Conservation (phyloP, 768 basidiomycete genomes). For the Hygrophorus russula region DNA sequence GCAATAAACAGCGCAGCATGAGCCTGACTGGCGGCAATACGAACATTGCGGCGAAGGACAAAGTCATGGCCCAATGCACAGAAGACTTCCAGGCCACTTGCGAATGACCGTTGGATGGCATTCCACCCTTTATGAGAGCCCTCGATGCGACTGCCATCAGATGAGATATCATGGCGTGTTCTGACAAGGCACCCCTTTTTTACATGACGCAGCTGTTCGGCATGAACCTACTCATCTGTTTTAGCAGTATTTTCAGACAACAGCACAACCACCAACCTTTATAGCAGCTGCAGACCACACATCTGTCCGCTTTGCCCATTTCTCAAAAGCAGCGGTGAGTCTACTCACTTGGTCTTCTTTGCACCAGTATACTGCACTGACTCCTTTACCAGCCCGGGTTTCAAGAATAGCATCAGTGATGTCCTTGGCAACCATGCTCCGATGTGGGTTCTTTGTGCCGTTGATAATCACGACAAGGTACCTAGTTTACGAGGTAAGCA, state of each 20-base stretch:
- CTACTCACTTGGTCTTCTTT: background rate
- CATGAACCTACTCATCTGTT: constrained; percentile 11
- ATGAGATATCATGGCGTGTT: constrained; percentile 10
- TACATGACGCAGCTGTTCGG: constrained; percentile 17
- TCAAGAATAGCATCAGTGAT: background rate
- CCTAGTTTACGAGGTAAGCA: background rate
- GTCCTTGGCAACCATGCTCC: background rate
- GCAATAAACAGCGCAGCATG: constrained; percentile 3
- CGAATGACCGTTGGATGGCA: constrained; percentile 8
- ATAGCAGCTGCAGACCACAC: constrained; percentile 1
- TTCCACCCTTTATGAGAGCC: constrained; percentile 20
- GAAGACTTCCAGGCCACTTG: constrained; percentile 15
- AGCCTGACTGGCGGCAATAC: constrained; percentile 2
- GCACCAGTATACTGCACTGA: background rate
- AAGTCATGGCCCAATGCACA: constrained; percentile 11
- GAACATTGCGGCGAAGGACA: constrained; percentile 13
- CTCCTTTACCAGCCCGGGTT: background rate
- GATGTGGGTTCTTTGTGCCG: background rate
- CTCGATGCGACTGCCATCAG: constrained; percentile 19
- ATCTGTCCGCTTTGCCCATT: background rate
- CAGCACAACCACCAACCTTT: background rate
- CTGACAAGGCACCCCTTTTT: constrained; percentile 16
- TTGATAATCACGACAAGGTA: background rate
- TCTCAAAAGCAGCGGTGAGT: background rate
- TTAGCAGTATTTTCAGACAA: background rate